Evolutionary conservation across 2,329 filamentous ascomycete species (phyloP), one percentile per base, ranked within the genome.

Genomic region (Nemania sp.): DNA sequence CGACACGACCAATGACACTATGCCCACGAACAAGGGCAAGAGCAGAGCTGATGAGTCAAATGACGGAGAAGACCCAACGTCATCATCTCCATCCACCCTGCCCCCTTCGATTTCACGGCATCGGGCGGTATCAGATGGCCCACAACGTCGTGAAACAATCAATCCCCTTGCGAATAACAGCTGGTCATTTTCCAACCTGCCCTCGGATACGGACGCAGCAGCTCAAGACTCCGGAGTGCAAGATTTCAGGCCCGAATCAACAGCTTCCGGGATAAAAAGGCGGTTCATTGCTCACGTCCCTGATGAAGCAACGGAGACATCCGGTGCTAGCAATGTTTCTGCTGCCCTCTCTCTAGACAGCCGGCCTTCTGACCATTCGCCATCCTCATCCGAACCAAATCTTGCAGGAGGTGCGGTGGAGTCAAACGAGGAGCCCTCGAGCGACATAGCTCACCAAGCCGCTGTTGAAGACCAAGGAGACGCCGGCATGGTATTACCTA

Each of bases 161-260:
- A 82, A 85, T 52, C 81, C 82, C 0, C 70, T 88, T 15, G 85
- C 80, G 1, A 84, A 84, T 69, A 87, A 87, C 63, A 87, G 76
- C 65, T 89, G 86, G 86, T 81, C 80, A 0, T 88, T 87, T 65
- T 75, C 60, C 17, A 59, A 61, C n/a, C 21, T 67, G 7, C 40
- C 60, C n/a, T n/a, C 54, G 12, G 40, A 64, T 13, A 25, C 12
- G 12, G 10, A 17, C 11, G 2, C 55, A 35, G 37, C 40, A 25
- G 11, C 42, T 39, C 53, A 54, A 49, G 53, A 54, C 37, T n/a
- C 32, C 3, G 43, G 51, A 32, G 39, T 15, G 2, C 45, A 40
- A 21, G 39, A 6, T n/a, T 47, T 47, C 6, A 20, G 3, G 25
- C 35, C n/a, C 32, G 21, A 52, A 7, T 34, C 42, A 1, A 39